Base-by-base conservation (phyloP, 371 early-diverging fungal genomes). In the Dinochytrium kinnereticum region DNA sequence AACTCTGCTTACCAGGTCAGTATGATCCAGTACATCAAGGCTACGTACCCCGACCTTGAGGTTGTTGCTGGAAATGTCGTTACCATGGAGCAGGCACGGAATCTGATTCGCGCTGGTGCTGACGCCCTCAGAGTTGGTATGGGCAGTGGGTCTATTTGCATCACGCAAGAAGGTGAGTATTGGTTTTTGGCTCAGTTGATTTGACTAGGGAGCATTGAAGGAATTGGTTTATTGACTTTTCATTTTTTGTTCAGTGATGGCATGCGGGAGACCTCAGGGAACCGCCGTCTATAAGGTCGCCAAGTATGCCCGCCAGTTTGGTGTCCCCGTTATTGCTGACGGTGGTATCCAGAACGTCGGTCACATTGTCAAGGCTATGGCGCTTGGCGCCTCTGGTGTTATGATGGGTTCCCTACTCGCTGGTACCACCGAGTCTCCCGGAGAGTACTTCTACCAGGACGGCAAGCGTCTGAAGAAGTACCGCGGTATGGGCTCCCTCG, bases 361-460 rank as follows among this genome's bases (percentile, higher is more conserved):
- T 71, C 98, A 98, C 80, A 95, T 96, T 74, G 92, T 95, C 81
- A 98, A 98, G 89, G 98, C 97, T 28, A 72, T 96, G 55, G 92
- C 96, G 40, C 89, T 96, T 34, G 97, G 98, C 73, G 97, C 97
- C 30, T 93, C 93, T 24, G 93, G 90, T 76, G 98, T 96, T 61
- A 98, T 98, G 98, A 98, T 98, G 98, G 98, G 98, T 55, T 91
- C 93, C 76, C 90, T 98, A 36, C 87, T 98, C 70, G 97, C 97
- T 49, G 98, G 97, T 70, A 96, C 97, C 21, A 85, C 91, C 69
- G 97, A 98, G 84, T 91, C 96, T 34, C 97, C 97, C 51, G 97
- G 97, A 68, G 96, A 96, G 72, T 98, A 96, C 92, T 98, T 95
- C 76, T 98, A 95, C 90, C 91, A 95, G 76, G 97, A 97, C 72